A percentile compares a stretch with the other conserved stretches of the same genome.
These are phyloP conservation scores for Arctostaphylos glauca DNA, from an alignment of 148 eudicot genomes.

Conservation along the genomic window DNA sequence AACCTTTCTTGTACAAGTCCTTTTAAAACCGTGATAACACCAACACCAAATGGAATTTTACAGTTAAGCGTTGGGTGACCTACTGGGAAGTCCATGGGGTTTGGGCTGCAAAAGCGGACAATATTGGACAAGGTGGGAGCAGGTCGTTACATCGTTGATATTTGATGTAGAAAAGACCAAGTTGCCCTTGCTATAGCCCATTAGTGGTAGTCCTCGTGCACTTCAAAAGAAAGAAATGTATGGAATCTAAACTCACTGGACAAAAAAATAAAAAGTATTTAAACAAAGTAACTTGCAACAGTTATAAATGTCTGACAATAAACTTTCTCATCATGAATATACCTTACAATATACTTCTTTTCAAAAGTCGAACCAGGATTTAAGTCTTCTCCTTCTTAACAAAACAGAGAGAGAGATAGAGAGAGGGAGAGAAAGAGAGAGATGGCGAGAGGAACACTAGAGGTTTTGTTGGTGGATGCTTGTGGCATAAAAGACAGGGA, in stretches of 20 bases:
- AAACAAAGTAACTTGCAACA: not conserved
- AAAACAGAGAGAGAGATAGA: not conserved
- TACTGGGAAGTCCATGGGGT: too few relatives aligned
- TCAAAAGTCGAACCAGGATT: not conserved
- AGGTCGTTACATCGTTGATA: too few relatives aligned
- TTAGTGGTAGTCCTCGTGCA: not conserved
- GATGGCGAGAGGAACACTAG: conserved; percentile 27
- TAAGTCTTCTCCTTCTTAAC: not conserved
- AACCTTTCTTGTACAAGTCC: too few relatives aligned
- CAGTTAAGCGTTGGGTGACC: too few relatives aligned
- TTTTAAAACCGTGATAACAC: too few relatives aligned
- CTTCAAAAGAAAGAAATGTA: not conserved
- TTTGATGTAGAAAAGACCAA: not conserved
- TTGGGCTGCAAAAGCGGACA: too few relatives aligned
- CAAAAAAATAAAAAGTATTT: not conserved
- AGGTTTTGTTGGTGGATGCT: conserved; percentile 28
- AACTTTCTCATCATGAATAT: not conserved
- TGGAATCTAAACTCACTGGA: not conserved
- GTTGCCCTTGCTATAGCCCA: not conserved
- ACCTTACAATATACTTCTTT: not conserved
- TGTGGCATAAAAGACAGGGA: conserved; percentile 22
- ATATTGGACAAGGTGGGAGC: too few relatives aligned
- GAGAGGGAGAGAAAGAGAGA: conserved; percentile 19
- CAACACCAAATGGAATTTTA: too few relatives aligned
- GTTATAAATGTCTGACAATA: not conserved